phyloP scores from a whole-genome alignment of 2,329 filamentous ascomycete genomes.

The Trichoderma atroviride region DNA sequence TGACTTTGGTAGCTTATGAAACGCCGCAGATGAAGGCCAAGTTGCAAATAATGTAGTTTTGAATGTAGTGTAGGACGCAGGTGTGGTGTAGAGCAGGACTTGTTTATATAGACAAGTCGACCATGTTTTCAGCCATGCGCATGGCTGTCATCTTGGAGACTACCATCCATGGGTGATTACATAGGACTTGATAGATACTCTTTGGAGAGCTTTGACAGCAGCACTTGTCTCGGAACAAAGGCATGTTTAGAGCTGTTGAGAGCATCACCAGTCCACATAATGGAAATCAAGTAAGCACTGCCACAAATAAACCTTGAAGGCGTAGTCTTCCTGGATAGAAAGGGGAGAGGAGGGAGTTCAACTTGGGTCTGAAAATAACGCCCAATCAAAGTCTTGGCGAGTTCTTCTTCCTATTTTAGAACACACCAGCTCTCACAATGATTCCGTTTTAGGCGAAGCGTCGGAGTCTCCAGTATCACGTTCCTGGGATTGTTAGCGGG shows the following conservation, averaged over 20 bases:
- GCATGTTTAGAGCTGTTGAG: neutral
- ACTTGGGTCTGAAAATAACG: neutral
- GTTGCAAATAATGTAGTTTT: neutral
- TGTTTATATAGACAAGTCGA: too few species aligned
- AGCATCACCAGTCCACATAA: neutral
- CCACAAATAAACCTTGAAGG: too few species aligned
- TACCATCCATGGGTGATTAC: neutral
- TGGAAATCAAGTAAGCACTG: too few species aligned
- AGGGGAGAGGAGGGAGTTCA: too few species aligned
- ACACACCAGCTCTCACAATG: neutral
- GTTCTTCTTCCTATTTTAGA: neutral
- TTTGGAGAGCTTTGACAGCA: neutral
- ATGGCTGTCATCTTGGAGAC: too few species aligned
- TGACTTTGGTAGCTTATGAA: neutral
- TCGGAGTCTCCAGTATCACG: neutral
- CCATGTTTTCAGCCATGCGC: too few species aligned
- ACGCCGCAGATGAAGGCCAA: neutral
- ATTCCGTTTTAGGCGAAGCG: neutral
- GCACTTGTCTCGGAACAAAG: neutral
- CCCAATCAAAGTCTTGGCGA: neutral
- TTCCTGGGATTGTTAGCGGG: neutral
- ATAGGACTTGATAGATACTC: neutral
- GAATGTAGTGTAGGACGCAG: too few species aligned
- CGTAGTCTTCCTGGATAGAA: too few species aligned
- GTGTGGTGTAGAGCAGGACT: too few species aligned